Base-by-base conservation (phyloP, 768 basidiomycete species). In the Lentinus brumalis region DNA sequence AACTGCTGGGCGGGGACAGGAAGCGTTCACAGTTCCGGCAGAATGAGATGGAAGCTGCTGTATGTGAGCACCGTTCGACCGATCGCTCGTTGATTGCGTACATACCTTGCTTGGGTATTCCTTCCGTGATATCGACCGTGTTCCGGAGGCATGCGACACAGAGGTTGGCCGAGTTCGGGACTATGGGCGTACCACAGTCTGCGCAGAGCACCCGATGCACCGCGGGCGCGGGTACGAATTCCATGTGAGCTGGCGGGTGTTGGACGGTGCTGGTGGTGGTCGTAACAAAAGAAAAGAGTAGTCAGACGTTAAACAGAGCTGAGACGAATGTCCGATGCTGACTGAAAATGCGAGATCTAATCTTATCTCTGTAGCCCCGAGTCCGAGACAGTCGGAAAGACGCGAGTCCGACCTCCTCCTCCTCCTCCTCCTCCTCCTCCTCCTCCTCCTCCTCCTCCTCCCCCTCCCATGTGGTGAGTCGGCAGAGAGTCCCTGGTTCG, bases 21-120 rank as follows among this genome's bases (percentile, higher is more conserved):
- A 96, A 99, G 32, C 97, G 88, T 72, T 98, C 94, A 74, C 97
- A 99, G 67, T 98, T 96, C 58, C 94, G 79, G 77, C 97, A 98
- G 72, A 90, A 98, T 32, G 92, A 91, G 56, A 98, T 82, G 5
- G 94, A 88, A 1, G 96, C 91, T 90, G 75, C 18, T 15, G 38
- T 26, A 26, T 26, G 21, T 26, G 21, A 26, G 21, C 12, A 35
- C 10, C 5, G 29, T 12, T 57, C 12, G 53, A 41, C 32, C 31
- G 18, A 31, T 30, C 18, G n/a, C 11, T 46, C 11, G 12, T n/a
- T 31, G 14, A 18, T 5, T 10, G 15, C 29, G 44, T 9, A 56
- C 32, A 49, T 52, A 30, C 91, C 86, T 85, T 93, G 92, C 71
- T 95, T 98, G 7, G 96, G 96, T 54, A 98, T 98, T 14, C 94